A percentile compares a stretch with the other conserved stretches of the same genome.
phyloP scores from a whole-genome alignment of 495 filamentous ascomycete genomes.

The Massariosphaeria phaeospora region DNA sequence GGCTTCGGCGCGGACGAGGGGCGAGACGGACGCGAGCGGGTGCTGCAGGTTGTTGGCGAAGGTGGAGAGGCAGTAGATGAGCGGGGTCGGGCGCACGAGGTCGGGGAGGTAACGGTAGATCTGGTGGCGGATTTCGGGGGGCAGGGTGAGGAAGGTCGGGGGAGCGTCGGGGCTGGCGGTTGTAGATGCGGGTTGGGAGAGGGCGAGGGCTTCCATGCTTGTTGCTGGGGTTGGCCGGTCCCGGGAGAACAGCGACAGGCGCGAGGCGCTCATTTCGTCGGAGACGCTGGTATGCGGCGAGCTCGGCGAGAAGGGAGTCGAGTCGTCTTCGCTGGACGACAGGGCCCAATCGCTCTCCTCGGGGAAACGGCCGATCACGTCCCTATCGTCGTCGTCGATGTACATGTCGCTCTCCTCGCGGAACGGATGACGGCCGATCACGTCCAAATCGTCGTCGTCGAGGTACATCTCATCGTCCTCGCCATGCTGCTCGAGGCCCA shows the following conservation, averaged over 20 bases:
- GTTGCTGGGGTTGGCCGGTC: background rate
- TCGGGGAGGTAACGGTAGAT: constrained; percentile 31
- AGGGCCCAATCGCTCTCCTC: constrained; percentile 11
- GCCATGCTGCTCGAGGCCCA: no score
- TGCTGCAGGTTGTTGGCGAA: constrained; percentile 29
- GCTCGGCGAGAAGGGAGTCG: constrained; percentile 9
- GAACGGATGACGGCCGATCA: background rate
- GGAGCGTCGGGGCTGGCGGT: background rate
- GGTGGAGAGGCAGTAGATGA: constrained; percentile 35
- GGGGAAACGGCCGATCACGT: constrained; percentile 5
- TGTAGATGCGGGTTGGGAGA: background rate
- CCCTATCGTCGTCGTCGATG: constrained; percentile 1
- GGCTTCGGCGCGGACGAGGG: constrained; percentile 28
- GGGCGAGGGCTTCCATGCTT: background rate
- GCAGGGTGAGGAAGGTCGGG: constrained; percentile 20
- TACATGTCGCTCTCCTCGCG: constrained; percentile 16
- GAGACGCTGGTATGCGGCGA: background rate
- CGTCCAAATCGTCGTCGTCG: constrained; percentile 14
- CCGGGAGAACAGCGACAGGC: no score
- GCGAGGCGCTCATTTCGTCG: background rate
- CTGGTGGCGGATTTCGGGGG: constrained; percentile 30
- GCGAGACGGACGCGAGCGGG: constrained; percentile 28
- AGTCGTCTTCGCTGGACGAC: background rate
- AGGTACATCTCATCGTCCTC: no score
- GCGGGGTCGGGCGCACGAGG: constrained; percentile 26